Evolutionary conservation across 768 basidiomycete genomes (phyloP), one percentile per base, ranked within the genome.

Genomic region (Boletus speciosus): DNA sequence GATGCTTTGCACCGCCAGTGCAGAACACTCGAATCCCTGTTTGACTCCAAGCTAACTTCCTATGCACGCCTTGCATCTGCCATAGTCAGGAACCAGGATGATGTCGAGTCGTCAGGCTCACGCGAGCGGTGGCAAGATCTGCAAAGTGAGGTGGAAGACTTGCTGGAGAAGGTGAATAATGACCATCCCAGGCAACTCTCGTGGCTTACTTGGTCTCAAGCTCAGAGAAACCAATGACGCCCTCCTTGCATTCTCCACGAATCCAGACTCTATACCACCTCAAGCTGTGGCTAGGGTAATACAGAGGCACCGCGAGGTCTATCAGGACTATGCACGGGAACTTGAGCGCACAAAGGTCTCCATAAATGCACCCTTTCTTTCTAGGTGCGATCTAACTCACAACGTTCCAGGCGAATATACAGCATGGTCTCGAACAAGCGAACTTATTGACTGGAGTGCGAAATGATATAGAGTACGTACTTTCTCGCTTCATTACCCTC

Each of bases 1-100:
- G 96, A 98, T 62, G 82, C 87, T 51, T 79, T 98, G 32, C 90
- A 97, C 64, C 77, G 93, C 50, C 93, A 96, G 71, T 92, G 92
- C 73, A 80, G 95, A 63, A 94, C 94, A 5, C 83, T 98, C 27
- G 96, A 98, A 68, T 92, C 93, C 43, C 80, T 93, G 23, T 89
- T 98, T 58, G 93, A 97, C 66, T 76, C 88, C 32, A 96, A 97
- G 69, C 79, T 99, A 31, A 92, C 92, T 1, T 79, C 91, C 10
- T 98, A 98, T 72, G 84, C 92, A 19, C 90, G 92, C 61, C 77
- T 97, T 39, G 93, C 90, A 8, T 81, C 88, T 5, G 78, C 77
- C 31, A 78, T 87, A 57, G 81, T 82, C 12, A 76, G 71, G 40
- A 71, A 81, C 56, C 71, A 77, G 39, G 63, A 65, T 46, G 89